phyloP scores from a whole-genome alignment of 2,329 filamentous ascomycete genomes.

The Verticillium nonalfalfae region DNA sequence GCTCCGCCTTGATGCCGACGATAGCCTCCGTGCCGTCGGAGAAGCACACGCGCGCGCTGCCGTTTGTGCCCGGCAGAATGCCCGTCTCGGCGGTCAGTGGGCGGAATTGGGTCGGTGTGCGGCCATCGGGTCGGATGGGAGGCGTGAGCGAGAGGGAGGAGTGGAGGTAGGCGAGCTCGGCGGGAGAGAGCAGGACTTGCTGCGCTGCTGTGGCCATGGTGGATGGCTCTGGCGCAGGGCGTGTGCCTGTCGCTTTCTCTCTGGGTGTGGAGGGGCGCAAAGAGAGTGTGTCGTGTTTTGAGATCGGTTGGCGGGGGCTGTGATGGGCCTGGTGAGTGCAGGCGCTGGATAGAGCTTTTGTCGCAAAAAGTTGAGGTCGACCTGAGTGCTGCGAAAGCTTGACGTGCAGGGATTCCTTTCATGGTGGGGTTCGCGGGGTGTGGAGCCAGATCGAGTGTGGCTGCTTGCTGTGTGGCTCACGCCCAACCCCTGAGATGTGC shows the following conservation, averaged over 20 bases:
- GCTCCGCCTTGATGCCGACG: slow-evolving; percentile 91
- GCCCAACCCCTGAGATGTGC: background rate
- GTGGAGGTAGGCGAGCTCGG: slow-evolving; percentile 94
- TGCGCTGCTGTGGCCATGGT: slow-evolving; percentile 55
- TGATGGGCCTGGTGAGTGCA: background rate
- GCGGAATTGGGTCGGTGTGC: slow-evolving; percentile 78
- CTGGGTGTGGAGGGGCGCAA: background rate
- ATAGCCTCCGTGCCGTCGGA: slow-evolving; percentile 94
- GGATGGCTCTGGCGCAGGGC: background rate
- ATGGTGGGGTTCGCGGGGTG: background rate
- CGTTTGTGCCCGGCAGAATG: slow-evolving; percentile 83
- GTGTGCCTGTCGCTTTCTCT: background rate
- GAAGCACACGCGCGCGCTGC: slow-evolving; percentile 89
- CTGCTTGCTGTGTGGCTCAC: background rate
- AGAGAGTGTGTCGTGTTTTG: background rate
- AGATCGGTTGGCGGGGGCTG: background rate
- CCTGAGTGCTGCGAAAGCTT: background rate
- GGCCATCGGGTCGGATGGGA: slow-evolving; percentile 85
- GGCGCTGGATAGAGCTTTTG: background rate
- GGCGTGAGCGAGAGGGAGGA: slow-evolving; percentile 73
- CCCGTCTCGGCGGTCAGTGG: slow-evolving; percentile 85
- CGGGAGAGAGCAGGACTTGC: slow-evolving; percentile 78
- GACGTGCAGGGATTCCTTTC: background rate
- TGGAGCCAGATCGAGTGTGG: background rate
- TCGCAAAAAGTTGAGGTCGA: background rate